These are phyloP conservation scores for Psilocybe azurescens DNA, from an alignment of 768 basidiomycete species.

Conservation along the genomic window DNA sequence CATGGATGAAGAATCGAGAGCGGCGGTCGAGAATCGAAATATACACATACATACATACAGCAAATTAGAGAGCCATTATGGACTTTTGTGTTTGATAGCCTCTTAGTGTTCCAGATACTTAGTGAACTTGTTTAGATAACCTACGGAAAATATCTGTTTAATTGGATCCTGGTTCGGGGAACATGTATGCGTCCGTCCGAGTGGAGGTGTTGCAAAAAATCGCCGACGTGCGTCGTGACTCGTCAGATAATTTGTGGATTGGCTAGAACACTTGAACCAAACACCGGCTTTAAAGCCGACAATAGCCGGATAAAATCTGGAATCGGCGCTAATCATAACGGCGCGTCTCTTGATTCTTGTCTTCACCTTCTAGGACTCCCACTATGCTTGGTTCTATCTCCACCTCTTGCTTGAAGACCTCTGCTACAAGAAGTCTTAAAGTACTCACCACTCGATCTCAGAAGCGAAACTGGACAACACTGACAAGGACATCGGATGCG, in stretches of 20 bases:
- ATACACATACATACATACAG: constrained; percentile 4
- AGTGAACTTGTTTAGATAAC: constrained; percentile 4
- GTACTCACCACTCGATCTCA: neutral
- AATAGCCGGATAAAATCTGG: neutral
- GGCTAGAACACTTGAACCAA: neutral
- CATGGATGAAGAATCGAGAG: neutral
- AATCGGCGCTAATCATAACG: neutral
- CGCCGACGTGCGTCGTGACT: neutral
- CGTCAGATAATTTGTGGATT: neutral
- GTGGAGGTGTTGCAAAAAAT: too few relatives aligned
- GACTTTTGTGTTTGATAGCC: constrained; percentile 1
- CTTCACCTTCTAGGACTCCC: neutral
- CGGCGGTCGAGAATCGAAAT: neutral
- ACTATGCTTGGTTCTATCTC: constrained; percentile 2
- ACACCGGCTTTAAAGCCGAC: neutral
- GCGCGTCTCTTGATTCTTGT: neutral
- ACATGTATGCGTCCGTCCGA: too few relatives aligned
- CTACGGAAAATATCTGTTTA: neutral
- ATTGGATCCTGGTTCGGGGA: neutral
- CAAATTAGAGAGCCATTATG: neutral
- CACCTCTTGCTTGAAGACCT: neutral
- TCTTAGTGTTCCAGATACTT: constrained; percentile 1
- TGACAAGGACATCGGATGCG: constrained; percentile 29
- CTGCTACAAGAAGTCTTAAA: neutral
- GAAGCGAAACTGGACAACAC: constrained; percentile 33